phyloP scores from a whole-genome alignment of 495 filamentous ascomycete species.

The Pseudoneurospora amorphoporcata region DNA sequence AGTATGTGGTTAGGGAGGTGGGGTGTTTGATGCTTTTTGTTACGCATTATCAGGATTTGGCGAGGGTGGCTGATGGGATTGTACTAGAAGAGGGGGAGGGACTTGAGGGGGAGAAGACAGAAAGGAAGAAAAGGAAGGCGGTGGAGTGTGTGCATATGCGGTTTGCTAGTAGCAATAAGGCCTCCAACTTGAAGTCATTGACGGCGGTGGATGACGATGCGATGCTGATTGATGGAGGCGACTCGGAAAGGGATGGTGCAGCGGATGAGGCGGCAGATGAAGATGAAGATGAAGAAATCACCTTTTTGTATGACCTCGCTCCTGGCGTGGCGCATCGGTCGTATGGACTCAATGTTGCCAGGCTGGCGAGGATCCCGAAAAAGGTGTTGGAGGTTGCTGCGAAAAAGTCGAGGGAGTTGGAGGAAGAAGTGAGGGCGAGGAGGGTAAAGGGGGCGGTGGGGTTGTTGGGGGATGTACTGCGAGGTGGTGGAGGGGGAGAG shows the following conservation, averaged over 20 bases:
- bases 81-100: background rate
- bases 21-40: slow-evolving; percentile 82
- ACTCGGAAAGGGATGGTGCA: too few species aligned
- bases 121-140: slow-evolving; percentile 10
- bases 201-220: slow-evolving; percentile 16
- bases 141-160: slow-evolving; percentile 76
- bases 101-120: too few species aligned
- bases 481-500: slow-evolving; percentile 1
- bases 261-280: too few species aligned
- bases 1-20: slow-evolving; percentile 66
- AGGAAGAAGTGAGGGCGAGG: slow-evolving; percentile 57
- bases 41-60: slow-evolving; percentile 89
- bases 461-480: slow-evolving; percentile 34
- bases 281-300: slow-evolving; percentile 47
- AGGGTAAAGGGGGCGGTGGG: slow-evolving; percentile 37
- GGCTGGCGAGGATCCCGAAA: slow-evolving; percentile 71
- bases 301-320: slow-evolving; percentile 72
- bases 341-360: slow-evolving; percentile 90
- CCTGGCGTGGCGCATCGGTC: slow-evolving; percentile 87
- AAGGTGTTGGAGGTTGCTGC: slow-evolving; percentile 67
- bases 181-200: background rate
- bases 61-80: slow-evolving; percentile 53
- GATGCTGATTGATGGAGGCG: too few species aligned
- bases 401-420: slow-evolving; percentile 68
- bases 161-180: slow-evolving; percentile 39